Percentiles rank a stretch among this genome's conserved stretches.
These are phyloP conservation scores for Tolypocladium sp. DNA, from an alignment of 2,329 filamentous ascomycete species.

Conservation along the genomic window DNA sequence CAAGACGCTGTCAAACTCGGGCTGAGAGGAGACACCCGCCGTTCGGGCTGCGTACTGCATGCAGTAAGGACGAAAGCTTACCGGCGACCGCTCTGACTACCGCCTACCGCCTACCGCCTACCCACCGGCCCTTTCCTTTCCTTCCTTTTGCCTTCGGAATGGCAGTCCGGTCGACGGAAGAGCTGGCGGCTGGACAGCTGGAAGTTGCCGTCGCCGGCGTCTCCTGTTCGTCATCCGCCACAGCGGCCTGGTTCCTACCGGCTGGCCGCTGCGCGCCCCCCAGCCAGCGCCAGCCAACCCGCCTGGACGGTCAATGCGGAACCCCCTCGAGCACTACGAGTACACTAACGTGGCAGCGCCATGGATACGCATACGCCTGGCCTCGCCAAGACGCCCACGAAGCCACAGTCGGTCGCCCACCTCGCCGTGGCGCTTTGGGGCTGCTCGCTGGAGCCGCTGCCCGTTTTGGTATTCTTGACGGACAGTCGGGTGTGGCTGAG, in stretches of 20 bases:
- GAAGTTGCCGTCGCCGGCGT: neutral
- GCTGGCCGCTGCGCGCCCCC: neutral
- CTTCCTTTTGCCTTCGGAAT: neutral
- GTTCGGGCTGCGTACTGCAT: neutral
- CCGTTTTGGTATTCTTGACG: neutral
- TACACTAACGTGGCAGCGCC: neutral
- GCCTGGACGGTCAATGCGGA: neutral
- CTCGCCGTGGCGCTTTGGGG: neutral
- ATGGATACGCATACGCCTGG: neutral
- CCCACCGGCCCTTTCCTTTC: neutral
- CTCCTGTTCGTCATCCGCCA: neutral
- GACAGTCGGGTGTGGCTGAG: neutral
- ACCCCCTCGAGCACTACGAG: neutral
- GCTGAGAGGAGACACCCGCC: neutral
- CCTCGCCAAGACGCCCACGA: neutral
- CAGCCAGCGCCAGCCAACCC: neutral
- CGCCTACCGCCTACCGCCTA: too few species aligned
- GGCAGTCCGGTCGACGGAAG: neutral
- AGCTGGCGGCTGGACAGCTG: neutral
- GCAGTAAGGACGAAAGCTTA: neutral
- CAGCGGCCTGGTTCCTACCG: neutral
- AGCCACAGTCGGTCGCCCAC: neutral
- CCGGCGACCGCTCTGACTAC: neutral
- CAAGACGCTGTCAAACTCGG: neutral
- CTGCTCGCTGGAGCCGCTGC: neutral